These are phyloP conservation scores for Cordyceps tenuipes DNA, from an alignment of 2,329 filamentous ascomycete genomes.

Conservation along the genomic window DNA sequence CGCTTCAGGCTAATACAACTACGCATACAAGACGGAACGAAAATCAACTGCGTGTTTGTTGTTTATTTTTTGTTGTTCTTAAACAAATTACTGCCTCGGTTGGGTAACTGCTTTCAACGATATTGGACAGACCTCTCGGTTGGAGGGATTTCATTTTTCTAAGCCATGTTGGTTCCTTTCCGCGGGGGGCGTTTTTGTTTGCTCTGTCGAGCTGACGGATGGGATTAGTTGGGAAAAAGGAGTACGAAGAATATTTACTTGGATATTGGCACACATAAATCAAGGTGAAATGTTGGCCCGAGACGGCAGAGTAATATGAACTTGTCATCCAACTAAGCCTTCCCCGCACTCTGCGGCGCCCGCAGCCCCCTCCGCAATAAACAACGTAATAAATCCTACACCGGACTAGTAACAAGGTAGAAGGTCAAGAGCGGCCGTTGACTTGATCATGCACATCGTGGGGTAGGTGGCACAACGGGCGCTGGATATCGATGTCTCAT, in stretches of 20 bases:
- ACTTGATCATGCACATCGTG: no score
- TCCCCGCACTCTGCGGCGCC: not conserved
- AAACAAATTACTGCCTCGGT: not conserved
- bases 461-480: no score
- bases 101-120: conserved; percentile 1
- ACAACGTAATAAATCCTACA: no score
- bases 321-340: not conserved
- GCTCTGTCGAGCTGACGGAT: not conserved
- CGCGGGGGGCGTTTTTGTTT: not conserved
- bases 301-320: not conserved
- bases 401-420: no score
- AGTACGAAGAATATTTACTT: not conserved
- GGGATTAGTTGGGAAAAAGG: not conserved
- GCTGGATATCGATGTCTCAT: no score
- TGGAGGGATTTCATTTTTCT: not conserved
- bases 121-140: not conserved
- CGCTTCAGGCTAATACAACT: not conserved
- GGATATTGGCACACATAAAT: not conserved
- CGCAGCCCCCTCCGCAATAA: no score
- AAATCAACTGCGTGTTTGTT: not conserved
- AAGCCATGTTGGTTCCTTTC: not conserved
- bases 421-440: not conserved
- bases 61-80: not conserved
- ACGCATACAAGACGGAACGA: not conserved
- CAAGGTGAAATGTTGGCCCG: not conserved